A percentile compares a stretch with the other conserved stretches of the same genome.
These are phyloP conservation scores for Phlyctochytrium planicorne DNA, from an alignment of 192 early-diverging fungal species.

Conservation along the genomic window DNA sequence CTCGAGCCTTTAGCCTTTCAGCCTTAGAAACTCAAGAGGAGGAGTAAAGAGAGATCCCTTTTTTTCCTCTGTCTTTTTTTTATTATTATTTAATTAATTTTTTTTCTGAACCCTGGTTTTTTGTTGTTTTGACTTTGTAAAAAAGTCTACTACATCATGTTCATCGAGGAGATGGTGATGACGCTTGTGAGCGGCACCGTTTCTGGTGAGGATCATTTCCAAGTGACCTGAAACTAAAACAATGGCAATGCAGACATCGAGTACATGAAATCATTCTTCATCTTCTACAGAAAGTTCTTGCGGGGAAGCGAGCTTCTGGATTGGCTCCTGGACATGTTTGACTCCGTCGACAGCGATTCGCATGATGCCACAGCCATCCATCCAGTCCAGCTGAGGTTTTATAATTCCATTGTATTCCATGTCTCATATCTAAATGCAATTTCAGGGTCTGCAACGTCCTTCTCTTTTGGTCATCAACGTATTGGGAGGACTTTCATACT, in stretches of 20 bases:
- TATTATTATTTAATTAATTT: too few relatives aligned
- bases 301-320: constrained; percentile 44
- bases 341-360: constrained; percentile 15
- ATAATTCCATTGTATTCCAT: background rate
- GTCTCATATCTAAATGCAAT: background rate
- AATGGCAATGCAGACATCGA: constrained; percentile 46
- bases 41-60: too few relatives aligned
- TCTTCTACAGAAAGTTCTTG: constrained; percentile 44
- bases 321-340: constrained; percentile 44
- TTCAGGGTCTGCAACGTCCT: constrained; percentile 45
- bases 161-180: background rate
- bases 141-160: too few relatives aligned
- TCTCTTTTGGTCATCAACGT: constrained; percentile 33
- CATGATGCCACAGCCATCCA: constrained; percentile 11
- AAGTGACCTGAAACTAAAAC: too few relatives aligned
- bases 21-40: too few relatives aligned
- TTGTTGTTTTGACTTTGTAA: too few relatives aligned
- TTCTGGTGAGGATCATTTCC: too few relatives aligned
- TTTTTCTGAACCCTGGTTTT: too few relatives aligned
- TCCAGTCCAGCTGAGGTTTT: constrained; percentile 43
- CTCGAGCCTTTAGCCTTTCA: too few relatives aligned
- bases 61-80: too few relatives aligned
- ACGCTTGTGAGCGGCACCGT: too few relatives aligned
- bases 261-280: constrained; percentile 40
- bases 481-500: constrained; percentile 43